phyloP scores from a whole-genome alignment of 345 rosid species.

The Physaria fendleri region DNA sequence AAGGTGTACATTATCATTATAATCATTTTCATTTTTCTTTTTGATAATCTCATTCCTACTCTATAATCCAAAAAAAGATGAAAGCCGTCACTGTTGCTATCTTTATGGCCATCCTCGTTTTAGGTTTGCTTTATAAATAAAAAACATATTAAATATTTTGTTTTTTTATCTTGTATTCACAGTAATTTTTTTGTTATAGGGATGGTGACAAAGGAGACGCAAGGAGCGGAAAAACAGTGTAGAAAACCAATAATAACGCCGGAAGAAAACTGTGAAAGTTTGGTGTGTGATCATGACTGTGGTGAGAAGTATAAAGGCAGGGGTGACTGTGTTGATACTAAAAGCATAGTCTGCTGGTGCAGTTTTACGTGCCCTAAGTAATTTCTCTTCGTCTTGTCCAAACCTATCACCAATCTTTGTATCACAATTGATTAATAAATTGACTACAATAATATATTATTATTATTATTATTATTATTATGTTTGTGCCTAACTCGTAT shows the following conservation, averaged over 20 bases:
- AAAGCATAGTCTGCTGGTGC: no score
- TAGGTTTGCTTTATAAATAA: conserved; percentile 5
- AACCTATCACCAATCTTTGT: no score
- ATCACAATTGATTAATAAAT: no score
- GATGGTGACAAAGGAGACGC: background rate
- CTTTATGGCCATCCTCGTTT: background rate
- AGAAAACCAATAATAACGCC: background rate
- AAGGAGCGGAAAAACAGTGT: background rate
- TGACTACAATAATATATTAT: no score
- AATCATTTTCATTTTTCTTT: no score
- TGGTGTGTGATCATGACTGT: background rate
- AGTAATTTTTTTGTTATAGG: background rate
- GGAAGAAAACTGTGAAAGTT: background rate
- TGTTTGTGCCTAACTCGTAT: no score
- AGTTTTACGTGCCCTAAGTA: background rate
- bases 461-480: no score
- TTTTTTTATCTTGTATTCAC: background rate
- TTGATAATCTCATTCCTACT: background rate
- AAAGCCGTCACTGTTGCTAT: background rate
- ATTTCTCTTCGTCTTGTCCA: background rate
- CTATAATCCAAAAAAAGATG: background rate
- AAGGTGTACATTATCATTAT: no score
- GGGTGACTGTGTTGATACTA: no score
- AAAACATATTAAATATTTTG: background rate
- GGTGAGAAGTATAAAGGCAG: background rate